These are phyloP conservation scores for Saccharomyces hybrid DNA, from an alignment of 1,139 yeast species.

Conservation along the genomic window DNA sequence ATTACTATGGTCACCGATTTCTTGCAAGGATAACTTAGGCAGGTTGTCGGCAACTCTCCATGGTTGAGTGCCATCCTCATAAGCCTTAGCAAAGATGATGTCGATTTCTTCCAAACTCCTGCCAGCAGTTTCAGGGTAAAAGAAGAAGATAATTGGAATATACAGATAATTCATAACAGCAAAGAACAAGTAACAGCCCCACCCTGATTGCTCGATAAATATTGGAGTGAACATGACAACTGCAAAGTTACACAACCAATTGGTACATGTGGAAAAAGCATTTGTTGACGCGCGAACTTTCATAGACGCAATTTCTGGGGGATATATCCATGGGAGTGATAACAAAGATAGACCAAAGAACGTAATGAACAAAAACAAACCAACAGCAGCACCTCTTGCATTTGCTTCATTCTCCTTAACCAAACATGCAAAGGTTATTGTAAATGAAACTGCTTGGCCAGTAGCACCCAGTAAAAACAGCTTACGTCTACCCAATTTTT, in stretches of 20 bases:
- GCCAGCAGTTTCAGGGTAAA: slow-evolving; percentile 60
- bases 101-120: slow-evolving; percentile 57
- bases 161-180: slow-evolving; percentile 36
- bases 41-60: slow-evolving; percentile 49
- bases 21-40: slow-evolving; percentile 41
- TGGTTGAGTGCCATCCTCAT: slow-evolving; percentile 40
- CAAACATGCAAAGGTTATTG: slow-evolving; percentile 36
- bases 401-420: slow-evolving; percentile 28
- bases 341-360: slow-evolving; percentile 36
- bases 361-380: slow-evolving; percentile 39
- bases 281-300: slow-evolving; percentile 39
- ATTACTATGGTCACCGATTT: slow-evolving; percentile 40
- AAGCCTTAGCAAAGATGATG: slow-evolving; percentile 40
- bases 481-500: slow-evolving; percentile 58
- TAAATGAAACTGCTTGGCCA: slow-evolving; percentile 37
- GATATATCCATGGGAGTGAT: slow-evolving; percentile 40
- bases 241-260: slow-evolving; percentile 44
- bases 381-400: slow-evolving; percentile 43
- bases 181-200: slow-evolving; percentile 39
- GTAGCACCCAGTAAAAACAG: slow-evolving; percentile 35
- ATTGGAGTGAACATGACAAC: slow-evolving; percentile 45
- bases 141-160: slow-evolving; percentile 57
- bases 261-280: slow-evolving; percentile 43
- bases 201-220: slow-evolving; percentile 36
- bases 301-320: slow-evolving; percentile 40